Evolutionary conservation across 768 basidiomycete genomes (phyloP), one percentile per base, ranked within the genome.

Genomic region (Boletales sp.): DNA sequence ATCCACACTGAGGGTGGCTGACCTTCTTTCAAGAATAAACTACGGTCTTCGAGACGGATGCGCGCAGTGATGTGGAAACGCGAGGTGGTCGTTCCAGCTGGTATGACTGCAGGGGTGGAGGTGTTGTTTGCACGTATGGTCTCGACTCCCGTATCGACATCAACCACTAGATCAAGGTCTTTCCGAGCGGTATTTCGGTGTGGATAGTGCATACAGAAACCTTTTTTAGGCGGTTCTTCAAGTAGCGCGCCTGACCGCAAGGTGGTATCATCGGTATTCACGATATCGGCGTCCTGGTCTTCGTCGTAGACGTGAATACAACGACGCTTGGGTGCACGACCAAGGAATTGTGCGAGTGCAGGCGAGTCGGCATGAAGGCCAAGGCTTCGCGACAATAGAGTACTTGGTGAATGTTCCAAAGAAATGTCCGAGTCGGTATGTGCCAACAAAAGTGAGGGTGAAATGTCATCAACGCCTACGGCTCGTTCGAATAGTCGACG

Each of bases 361-460:
- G 78, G 74, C 8, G 77, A 73, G 48, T 80, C 79, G n/a, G 64
- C 68, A 46, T 81, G 78, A 53, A 74, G 66, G 21, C 79, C 78
- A 11, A 80, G 69, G 8, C 77, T 77, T 40, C 72, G 70, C 9
- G 75, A 72, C 21, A 80, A 55, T n/a, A 75, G 67, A 8, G 73
- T 71, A 28, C 69, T 71, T 17, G 66, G 63, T 13, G 46, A 37
- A 42, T 44, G 50, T 42, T 59, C 41, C 25, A 46, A 33, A 36
- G 42, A 39, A 36, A 43, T 1, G 5, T 50, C 58, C 10, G 47
- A 39, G 8, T 44, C 33, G 13, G 18, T 9, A n/a, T 42, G 36
- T 17, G 45, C 48, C 17, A 45, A 44, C 7, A 53, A 41, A 36
- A 48, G 34, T 9, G 50, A 48, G 6, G 59, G 59, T 10, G 62